These are phyloP conservation scores for Talaromyces sp. DNA, from an alignment of 2,329 filamentous ascomycete species.

Conservation along the genomic window DNA sequence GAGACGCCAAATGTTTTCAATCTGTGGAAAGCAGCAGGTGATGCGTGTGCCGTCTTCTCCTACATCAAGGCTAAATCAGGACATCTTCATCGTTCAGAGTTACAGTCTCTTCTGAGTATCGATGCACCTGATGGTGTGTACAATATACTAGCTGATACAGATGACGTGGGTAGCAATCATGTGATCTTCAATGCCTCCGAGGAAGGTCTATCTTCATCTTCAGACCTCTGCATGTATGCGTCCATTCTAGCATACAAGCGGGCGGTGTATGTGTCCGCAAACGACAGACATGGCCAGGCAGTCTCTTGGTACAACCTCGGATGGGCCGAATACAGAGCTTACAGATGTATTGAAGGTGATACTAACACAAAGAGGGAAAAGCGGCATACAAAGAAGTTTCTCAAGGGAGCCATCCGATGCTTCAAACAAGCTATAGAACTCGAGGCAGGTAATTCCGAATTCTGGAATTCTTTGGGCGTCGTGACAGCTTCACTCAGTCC, in stretches of 20 bases:
- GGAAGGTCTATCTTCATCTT: constrained; percentile 34
- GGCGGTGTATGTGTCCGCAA: constrained; percentile 68
- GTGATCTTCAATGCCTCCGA: constrained; percentile 34
- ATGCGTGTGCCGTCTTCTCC: constrained; percentile 81
- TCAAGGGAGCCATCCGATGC: constrained; percentile 78
- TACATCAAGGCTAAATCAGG: constrained; percentile 66
- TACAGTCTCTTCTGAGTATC: constrained; percentile 59
- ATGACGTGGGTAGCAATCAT: constrained; percentile 55
- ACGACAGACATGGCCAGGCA: constrained; percentile 81
- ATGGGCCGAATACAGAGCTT: constrained; percentile 84
- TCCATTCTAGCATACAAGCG: constrained; percentile 84
- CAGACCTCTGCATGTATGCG: constrained; percentile 60
- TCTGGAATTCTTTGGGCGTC: constrained; percentile 95
- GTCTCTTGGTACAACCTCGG: constrained; percentile 97
- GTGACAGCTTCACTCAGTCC: constrained; percentile 83
- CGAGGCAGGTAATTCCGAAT: constrained; percentile 89
- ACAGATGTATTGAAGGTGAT: constrained; percentile 58
- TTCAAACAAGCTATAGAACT: constrained; percentile 96
- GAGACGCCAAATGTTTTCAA: constrained; percentile 75
- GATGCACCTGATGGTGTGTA: constrained; percentile 53
- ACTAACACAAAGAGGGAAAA: constrained; percentile 38
- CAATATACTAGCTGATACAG: constrained; percentile 64
- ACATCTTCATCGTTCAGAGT: constrained; percentile 57
- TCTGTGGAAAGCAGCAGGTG: constrained; percentile 88
- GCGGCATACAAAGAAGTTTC: constrained; percentile 60